These are phyloP conservation scores for Claviceps sp. DNA, from an alignment of 2,329 filamentous ascomycete genomes.

Conservation along the genomic window DNA sequence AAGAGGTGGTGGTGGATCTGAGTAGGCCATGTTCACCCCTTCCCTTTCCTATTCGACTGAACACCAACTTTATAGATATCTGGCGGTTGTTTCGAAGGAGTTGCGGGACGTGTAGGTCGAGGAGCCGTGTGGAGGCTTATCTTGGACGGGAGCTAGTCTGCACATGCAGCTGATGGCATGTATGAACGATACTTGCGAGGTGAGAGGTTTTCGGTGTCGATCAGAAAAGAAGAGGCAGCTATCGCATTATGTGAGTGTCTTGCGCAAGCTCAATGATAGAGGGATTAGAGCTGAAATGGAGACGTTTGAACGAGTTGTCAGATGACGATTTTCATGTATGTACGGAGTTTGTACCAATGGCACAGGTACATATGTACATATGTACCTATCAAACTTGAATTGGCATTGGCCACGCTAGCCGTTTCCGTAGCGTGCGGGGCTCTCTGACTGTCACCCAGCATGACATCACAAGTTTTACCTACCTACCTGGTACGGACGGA, in stretches of 20 bases:
- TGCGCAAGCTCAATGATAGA: neutral
- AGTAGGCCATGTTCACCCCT: constrained; percentile 18
- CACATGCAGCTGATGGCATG: neutral
- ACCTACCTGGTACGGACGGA: too few species aligned
- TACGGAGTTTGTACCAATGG: too few species aligned
- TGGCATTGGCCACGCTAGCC: too few species aligned
- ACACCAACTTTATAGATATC: too few species aligned
- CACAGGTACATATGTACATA: too few species aligned
- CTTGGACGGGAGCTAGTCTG: neutral
- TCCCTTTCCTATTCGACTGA: neutral
- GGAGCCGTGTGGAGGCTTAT: neutral
- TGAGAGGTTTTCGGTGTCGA: neutral
- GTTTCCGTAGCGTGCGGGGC: too few species aligned
- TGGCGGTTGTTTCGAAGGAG: neutral
- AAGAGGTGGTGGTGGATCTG: constrained; percentile 36
- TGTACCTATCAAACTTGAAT: too few species aligned
- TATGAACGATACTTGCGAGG: neutral
- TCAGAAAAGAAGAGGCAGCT: neutral
- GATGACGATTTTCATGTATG: neutral
- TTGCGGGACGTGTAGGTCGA: neutral
- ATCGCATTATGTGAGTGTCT: neutral
- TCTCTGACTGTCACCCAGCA: too few species aligned
- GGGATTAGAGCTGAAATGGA: neutral
- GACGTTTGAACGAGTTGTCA: neutral
- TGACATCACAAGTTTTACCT: too few species aligned